These are phyloP conservation scores for Penicillium lagena DNA, from an alignment of 495 filamentous ascomycete species.

Conservation along the genomic window DNA sequence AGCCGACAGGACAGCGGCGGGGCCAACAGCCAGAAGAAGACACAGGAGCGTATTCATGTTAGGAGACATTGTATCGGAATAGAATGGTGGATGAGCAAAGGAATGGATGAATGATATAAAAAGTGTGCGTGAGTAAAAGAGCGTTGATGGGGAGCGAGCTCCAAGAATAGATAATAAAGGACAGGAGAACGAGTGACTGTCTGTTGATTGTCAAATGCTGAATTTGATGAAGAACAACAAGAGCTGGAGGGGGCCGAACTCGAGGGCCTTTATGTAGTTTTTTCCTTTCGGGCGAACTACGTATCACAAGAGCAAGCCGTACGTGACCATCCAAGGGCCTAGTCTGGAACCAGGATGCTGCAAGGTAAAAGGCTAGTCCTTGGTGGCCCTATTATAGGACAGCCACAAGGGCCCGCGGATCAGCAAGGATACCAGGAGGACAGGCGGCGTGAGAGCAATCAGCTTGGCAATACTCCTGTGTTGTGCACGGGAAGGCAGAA, in stretches of 20 bases:
- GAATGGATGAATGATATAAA: conserved; percentile 5
- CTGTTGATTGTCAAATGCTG: conserved; percentile 6
- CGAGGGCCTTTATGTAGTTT: conserved; percentile 22
- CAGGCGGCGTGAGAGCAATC: conserved; percentile 12
- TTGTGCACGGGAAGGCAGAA: no score
- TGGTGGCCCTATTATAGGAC: conserved; percentile 10
- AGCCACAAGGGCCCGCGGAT: conserved; percentile 16
- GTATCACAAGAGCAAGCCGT: no score
- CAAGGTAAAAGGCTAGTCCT: conserved; percentile 20
- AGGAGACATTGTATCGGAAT: conserved; percentile 22
- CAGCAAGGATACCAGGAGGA: conserved; percentile 18
- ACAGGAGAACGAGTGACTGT: conserved; percentile 17
- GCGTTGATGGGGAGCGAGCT: background rate
- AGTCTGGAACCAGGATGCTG: conserved; percentile 14
- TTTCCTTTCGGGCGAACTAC: background rate
- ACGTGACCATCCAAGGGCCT: conserved; percentile 8
- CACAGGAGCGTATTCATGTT: conserved; percentile 29
- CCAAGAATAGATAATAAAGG: conserved; percentile 2
- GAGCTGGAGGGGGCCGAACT: conserved; percentile 2
- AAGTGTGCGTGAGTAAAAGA: background rate
- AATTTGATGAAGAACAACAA: conserved; percentile 9
- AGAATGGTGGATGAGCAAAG: conserved; percentile 12
- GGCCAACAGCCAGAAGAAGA: conserved; percentile 28
- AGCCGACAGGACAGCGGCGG: conserved; percentile 25
- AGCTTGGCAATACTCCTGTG: no score